phyloP scores from a whole-genome alignment of 345 rosid genomes.

The Pseudoturritis turrita region DNA sequence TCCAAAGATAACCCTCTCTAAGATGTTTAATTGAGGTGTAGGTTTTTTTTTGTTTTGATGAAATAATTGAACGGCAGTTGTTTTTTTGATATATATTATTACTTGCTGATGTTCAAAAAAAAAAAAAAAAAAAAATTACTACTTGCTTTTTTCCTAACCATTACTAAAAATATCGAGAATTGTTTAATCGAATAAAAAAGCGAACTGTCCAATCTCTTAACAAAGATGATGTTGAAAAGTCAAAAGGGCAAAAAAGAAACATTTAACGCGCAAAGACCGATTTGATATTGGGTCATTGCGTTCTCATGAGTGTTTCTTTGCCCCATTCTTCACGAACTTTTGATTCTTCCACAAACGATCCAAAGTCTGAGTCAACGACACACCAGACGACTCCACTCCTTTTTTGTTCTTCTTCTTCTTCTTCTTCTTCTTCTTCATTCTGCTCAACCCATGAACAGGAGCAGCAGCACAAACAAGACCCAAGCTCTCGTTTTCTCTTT shows the following conservation, averaged over 20 bases:
- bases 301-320: slow-evolving; percentile 12
- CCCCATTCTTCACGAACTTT: slow-evolving; percentile 12
- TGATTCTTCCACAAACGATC: slow-evolving; percentile 19
- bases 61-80: no score
- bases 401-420: neutral
- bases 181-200: no score
- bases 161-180: no score
- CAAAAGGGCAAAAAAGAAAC: neutral
- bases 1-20: no score
- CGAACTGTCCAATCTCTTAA: no score
- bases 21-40: no score
- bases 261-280: slow-evolving; percentile 32
- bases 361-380: slow-evolving; percentile 25
- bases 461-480: neutral
- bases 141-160: no score
- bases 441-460: neutral
- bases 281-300: neutral
- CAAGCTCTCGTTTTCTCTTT: neutral
- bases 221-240: slow-evolving; percentile 16
- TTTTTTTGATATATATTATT: no score
- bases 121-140: no score
- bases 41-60: no score
- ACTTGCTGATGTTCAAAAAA: no score
- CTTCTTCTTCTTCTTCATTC: neutral
- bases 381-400: slow-evolving; percentile 7